Evolutionary conservation across 176 grass and related monocot species (phyloP).

Genomic region (Lolium rigidum): DNA sequence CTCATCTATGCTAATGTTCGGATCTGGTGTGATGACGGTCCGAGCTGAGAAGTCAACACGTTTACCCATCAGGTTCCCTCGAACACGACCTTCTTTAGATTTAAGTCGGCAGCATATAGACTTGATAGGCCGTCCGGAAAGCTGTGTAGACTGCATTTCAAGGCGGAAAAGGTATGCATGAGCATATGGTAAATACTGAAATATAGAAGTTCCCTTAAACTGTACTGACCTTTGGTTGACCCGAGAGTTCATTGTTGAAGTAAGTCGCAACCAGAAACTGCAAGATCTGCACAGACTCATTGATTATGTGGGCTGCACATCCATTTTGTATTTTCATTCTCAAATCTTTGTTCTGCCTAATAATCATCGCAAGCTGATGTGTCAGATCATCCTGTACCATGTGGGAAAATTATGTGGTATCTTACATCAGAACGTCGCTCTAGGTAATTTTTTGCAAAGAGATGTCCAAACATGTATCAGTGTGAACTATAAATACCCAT

Average conservation of each 20-base stretch:
- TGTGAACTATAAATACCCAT: neutral
- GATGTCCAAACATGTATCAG: neutral
- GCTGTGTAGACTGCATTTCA: conserved; percentile 72
- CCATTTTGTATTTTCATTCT: conserved; percentile 84
- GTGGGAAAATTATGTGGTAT: neutral
- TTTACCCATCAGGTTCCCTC: conserved; percentile 96
- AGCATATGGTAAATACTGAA: neutral
- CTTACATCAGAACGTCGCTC: neutral
- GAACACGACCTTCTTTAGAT: conserved; percentile 91
- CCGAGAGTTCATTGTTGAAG: conserved; percentile 91
- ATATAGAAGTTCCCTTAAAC: neutral
- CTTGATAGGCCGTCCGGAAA: conserved; percentile 90
- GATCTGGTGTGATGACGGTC: conserved; percentile 90
- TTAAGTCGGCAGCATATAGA: conserved; percentile 93
- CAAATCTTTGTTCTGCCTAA: conserved; percentile 90
- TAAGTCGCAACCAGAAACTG: conserved; percentile 95
- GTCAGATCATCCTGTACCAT: conserved; percentile 85
- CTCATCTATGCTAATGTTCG: conserved; percentile 90
- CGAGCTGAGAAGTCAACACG: conserved; percentile 92
- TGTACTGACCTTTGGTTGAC: conserved; percentile 68
- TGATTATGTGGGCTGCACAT: conserved; percentile 88
- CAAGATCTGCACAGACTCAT: conserved; percentile 83
- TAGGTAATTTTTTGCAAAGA: neutral
- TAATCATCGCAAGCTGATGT: conserved; percentile 94
- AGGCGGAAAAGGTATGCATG: conserved; percentile 5